Conservation (phyloP, 345 rosid species). For the Crucihimalaya himalaica region DNA sequence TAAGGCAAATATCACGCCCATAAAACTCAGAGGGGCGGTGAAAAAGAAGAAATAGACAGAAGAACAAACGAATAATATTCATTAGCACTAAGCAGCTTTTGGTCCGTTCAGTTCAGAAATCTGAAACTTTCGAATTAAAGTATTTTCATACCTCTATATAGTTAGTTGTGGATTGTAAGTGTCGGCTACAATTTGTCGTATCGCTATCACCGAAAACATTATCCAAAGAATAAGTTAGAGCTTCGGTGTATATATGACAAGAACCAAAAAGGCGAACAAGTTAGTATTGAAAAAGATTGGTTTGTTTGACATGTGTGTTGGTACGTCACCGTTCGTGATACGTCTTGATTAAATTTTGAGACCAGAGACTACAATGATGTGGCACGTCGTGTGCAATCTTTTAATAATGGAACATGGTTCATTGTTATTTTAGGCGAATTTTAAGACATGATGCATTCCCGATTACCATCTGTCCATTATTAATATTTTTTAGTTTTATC, state of each 20-base stretch:
- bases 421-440: background rate
- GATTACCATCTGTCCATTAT: slow-evolving; percentile 18
- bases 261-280: slow-evolving; percentile 23
- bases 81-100: background rate
- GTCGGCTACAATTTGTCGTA: slow-evolving; percentile 22
- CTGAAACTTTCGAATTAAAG: background rate
- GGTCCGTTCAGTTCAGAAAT: background rate
- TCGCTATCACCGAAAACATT: slow-evolving; percentile 8
- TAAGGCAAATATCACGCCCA: slow-evolving; percentile 17
- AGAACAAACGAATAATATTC: background rate
- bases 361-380: slow-evolving; percentile 8
- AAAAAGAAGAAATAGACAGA: slow-evolving; percentile 5
- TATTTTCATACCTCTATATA: background rate
- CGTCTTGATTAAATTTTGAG: background rate
- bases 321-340: slow-evolving; percentile 25
- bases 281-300: slow-evolving; percentile 16
- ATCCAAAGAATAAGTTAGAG: slow-evolving; percentile 5
- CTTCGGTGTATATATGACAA: background rate
- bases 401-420: slow-evolving; percentile 9
- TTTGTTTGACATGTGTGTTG: slow-evolving; percentile 23
- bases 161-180: background rate
- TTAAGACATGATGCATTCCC: background rate
- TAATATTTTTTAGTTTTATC: background rate
- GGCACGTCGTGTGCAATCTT: background rate
- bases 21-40: background rate